These are phyloP conservation scores for Cordia subcordata DNA, from an alignment of 257 asterid species.

Conservation along the genomic window DNA sequence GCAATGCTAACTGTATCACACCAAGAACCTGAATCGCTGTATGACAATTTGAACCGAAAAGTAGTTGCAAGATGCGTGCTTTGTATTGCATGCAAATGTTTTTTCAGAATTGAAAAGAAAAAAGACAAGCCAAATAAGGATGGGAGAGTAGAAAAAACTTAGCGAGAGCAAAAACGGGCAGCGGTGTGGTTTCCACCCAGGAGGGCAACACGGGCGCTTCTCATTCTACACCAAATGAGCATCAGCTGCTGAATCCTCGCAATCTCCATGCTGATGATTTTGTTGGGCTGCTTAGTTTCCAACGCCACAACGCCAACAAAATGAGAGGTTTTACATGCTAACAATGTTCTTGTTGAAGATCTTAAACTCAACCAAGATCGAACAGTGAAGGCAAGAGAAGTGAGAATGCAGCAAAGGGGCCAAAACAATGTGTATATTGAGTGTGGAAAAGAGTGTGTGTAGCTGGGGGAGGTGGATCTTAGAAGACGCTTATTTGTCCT, in stretches of 20 bases:
- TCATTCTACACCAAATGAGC: constrained; percentile 37
- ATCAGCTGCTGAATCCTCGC: constrained; percentile 42
- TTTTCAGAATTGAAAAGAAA: not conserved
- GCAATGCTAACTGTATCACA: not conserved
- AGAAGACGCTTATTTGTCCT: no score
- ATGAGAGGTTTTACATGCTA: constrained; percentile 22
- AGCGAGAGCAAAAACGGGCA: constrained; percentile 64
- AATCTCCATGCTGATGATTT: constrained; percentile 41
- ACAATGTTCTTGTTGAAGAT: not conserved
- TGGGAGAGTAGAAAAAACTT: constrained; percentile 13
- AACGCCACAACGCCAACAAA: constrained; percentile 2
- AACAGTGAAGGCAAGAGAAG: not conserved
- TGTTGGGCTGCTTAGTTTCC: constrained; percentile 5
- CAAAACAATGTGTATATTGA: constrained; percentile 10
- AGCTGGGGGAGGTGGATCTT: not conserved
- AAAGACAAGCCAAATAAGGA: constrained; percentile 1
- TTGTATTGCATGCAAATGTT: constrained; percentile 4
- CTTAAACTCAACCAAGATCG: constrained; percentile 28
- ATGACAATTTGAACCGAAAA: no score
- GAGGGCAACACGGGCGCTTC: constrained; percentile 44
- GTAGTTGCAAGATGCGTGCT: no score
- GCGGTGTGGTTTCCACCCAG: constrained; percentile 79
- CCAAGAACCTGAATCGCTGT: not conserved
- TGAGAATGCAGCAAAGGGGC: not conserved
- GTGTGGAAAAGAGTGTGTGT: not conserved